Base-by-base conservation (phyloP, 2,329 filamentous ascomycete genomes). In the Pestalotiopsis sp. region DNA sequence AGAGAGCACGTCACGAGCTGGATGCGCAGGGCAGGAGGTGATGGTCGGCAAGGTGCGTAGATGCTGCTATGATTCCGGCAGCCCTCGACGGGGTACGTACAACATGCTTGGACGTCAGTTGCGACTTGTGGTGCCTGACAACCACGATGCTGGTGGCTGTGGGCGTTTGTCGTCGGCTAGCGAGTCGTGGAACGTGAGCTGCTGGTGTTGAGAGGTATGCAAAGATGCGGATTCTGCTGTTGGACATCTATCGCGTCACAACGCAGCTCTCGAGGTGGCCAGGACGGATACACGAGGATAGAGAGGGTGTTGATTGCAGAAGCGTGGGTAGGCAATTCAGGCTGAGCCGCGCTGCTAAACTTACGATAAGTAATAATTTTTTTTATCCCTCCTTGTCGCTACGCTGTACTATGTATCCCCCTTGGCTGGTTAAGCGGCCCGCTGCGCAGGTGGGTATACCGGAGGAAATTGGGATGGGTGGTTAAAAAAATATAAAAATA, bases 21-120 rank as follows among this genome's bases (percentile, higher is more conserved):
- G 38, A 11, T 11, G 20, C 56, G 27, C 23, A 36, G 17, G 14
- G 66, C 17, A 61, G 56, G 13, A 25, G 4, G 45, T 23, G 49
- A 58, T 70, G 70, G 68, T 56, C 71, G 74, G 69, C 66, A 23
- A 41, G 25, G 41, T 39, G 52, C 25, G 57, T 23, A 41, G 74
- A 77, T 74, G 81, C 81, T 82, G 82, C 81, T 83, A 83, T 80
- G 79, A 80, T 73, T 77, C 77, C 71, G 79, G 81, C 81, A 83
- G 81, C 82, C 75, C 78, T 75, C 66, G 56, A 71, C 67, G 68
- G 72, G 73, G 77, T 76, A 77, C 80, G 82, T 82, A 72, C 80
- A 82, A 78, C 82, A 83, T 83, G 78, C 76, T 82, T 72, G 69
- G 41, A 6, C 13, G 41, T 14, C 41, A n/a, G 41, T 49, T 49